These are phyloP conservation scores for Ochromonas danica DNA, from an alignment of 108 stramenopile genomes.

Conservation along the genomic window DNA sequence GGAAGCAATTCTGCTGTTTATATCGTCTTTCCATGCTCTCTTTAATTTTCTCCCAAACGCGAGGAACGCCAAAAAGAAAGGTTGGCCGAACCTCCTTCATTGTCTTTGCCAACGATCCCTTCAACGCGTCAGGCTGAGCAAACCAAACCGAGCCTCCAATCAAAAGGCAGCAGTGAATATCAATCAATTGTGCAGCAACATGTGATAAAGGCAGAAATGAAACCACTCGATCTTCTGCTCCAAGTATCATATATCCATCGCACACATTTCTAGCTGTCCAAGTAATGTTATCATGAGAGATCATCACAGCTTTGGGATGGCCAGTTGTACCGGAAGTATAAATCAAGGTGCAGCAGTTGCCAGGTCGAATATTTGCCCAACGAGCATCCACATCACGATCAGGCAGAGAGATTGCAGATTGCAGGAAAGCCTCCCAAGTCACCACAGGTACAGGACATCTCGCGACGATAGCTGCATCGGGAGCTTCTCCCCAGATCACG, in stretches of 20 bases:
- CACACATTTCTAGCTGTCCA: constrained; percentile 45
- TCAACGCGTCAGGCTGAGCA: constrained; percentile 68
- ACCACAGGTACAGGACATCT: background rate
- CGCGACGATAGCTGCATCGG: constrained; percentile 13
- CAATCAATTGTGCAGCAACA: constrained; percentile 48
- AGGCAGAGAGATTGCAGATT: background rate
- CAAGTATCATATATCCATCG: background rate
- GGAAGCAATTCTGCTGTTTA: constrained; percentile 53
- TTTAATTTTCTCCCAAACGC: constrained; percentile 80
- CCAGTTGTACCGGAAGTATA: constrained; percentile 96
- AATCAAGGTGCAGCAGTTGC: constrained; percentile 81
- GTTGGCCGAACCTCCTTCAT: constrained; percentile 69
- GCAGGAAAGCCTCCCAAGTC: background rate
- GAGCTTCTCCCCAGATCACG: constrained; percentile 58
- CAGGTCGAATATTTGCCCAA: constrained; percentile 49
- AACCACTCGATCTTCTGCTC: constrained; percentile 39
- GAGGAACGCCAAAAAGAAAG: constrained; percentile 73
- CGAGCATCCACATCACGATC: constrained; percentile 32
- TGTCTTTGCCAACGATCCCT: constrained; percentile 60
- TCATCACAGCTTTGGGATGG: constrained; percentile 93
- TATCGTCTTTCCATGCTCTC: constrained; percentile 70
- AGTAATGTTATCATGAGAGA: constrained; percentile 88
- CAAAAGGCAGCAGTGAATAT: constrained; percentile 58
- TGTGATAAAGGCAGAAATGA: constrained; percentile 54
- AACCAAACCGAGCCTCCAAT: constrained; percentile 58